Evolutionary conservation across 441 rosid species (phyloP), one percentile per base, ranked within the genome.

Genomic region (Gossypium schwendimanii): DNA sequence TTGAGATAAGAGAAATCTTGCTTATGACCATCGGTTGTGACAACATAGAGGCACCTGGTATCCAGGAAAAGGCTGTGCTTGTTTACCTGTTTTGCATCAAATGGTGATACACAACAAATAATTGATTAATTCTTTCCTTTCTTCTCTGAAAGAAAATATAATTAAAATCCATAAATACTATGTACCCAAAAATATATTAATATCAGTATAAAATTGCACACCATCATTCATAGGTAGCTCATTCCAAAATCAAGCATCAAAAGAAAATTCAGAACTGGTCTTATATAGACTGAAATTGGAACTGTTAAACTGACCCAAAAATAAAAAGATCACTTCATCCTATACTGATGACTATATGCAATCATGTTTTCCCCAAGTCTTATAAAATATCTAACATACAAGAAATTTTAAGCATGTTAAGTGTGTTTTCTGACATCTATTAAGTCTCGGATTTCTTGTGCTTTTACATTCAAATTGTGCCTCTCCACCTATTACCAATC

Each of bases 1-100:
- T 95, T 95, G 6, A 83, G 83, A 81, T 89, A 95, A 0, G 98
- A 95, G 70, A 95, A 92, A 71, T 95, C 99, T 33, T 83, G 86
- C 69, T 78, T 82, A 7, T 73, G 26, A 45, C 99, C 97, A 72
- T 88, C 96, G 0, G 86, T 86, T 2, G 91, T 81, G 71, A 91
- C 92, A 33, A 86, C 86, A 63, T 73, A 92, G 71, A 95, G 85
- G 84, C 99, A 95, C 77, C 93, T 85, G 80, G 75, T 87, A 0
- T 86, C 93, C 28, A 71, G 61, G 75, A 87, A 91, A 47, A 52
- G 82, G 24, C 80, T 79, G 76, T 92, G 99, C 81, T 80, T 86
- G 81, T 76, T 84, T 14, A 94, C 84, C 99, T 94, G 85, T 69
- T 44, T 50, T n/a, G 57, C 50, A 75, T 68, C 57, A 57, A 61